phyloP scores from a whole-genome alignment of 352 stramenopile genomes.

The Elongisporangium undulatum region DNA sequence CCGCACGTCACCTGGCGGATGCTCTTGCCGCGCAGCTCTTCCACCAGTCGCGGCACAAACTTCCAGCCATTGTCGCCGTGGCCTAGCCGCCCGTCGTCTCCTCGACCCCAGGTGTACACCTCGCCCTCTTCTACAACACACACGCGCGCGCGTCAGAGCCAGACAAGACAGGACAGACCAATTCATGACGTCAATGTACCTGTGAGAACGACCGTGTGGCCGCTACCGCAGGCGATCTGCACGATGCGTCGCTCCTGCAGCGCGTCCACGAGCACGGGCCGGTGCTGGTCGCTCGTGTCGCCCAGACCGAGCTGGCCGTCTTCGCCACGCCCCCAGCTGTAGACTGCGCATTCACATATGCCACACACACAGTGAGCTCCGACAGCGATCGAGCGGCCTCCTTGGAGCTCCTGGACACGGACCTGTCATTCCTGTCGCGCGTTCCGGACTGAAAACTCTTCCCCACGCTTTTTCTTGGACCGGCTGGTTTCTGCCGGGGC shows the following conservation, averaged over 20 bases:
- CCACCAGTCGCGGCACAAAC: slow-evolving; percentile 93
- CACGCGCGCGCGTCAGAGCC: background rate
- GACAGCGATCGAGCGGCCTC: background rate
- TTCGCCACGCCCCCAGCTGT: slow-evolving; percentile 87
- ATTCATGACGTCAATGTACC: slow-evolving; percentile 12
- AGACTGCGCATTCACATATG: slow-evolving; percentile 39
- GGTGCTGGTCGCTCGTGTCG: slow-evolving; percentile 86
- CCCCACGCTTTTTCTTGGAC: background rate
- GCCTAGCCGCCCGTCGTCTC: slow-evolving; percentile 86
- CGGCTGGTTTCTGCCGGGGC: background rate
- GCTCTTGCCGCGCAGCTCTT: slow-evolving; percentile 88
- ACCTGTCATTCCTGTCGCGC: background rate
- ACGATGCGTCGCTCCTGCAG: slow-evolving; percentile 79
- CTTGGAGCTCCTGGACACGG: background rate
- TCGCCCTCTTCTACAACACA: slow-evolving; percentile 56
- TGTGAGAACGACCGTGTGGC: slow-evolving; percentile 87
- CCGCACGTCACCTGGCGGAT: slow-evolving; percentile 93
- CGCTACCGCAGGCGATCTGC: slow-evolving; percentile 86
- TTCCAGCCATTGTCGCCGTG: slow-evolving; percentile 96
- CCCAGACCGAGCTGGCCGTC: slow-evolving; percentile 83
- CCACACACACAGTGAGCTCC: background rate
- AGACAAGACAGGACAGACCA: background rate
- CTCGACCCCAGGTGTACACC: slow-evolving; percentile 88
- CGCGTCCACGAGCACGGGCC: slow-evolving; percentile 75
- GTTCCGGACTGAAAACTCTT: background rate